These are phyloP conservation scores for Striga hermonthica DNA, from an alignment of 305 asterid genomes.

Conservation along the genomic window DNA sequence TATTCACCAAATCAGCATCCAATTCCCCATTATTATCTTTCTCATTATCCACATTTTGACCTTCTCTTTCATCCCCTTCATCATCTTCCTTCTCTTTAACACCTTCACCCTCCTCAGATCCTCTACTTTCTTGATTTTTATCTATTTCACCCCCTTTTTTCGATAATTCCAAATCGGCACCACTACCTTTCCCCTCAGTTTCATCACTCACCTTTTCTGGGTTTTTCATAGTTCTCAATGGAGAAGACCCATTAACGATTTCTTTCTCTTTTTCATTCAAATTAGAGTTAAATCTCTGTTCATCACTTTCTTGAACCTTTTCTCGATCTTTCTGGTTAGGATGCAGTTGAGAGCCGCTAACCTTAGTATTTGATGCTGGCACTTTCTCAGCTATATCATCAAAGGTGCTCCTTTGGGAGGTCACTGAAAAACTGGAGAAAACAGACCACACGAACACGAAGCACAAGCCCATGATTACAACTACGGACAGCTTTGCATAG, in stretches of 20 bases:
- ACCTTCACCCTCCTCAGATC: constrained; percentile 46
- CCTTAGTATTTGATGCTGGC: constrained; percentile 45
- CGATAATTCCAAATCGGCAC: constrained; percentile 32
- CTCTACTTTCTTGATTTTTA: constrained; percentile 41
- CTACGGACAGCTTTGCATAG: constrained; percentile 61
- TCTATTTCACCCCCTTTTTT: constrained; percentile 33
- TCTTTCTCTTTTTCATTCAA: constrained; percentile 49
- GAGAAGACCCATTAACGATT: constrained; percentile 40
- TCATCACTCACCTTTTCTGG: constrained; percentile 31
- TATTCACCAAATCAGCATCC: constrained; percentile 47
- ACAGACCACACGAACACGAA: constrained; percentile 79
- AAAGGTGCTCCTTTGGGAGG: constrained; percentile 73
- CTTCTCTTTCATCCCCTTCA: constrained; percentile 36
- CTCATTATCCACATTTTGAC: constrained; percentile 19
- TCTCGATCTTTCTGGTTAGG: constrained; percentile 40
- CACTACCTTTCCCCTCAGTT: constrained; percentile 25
- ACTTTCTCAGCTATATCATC: constrained; percentile 78
- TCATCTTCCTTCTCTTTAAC: constrained; percentile 43
- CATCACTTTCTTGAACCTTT: constrained; percentile 36
- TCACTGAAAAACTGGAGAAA: constrained; percentile 69
- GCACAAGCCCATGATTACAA: constrained; percentile 73
- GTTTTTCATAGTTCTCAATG: constrained; percentile 40
- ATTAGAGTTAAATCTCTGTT: constrained; percentile 30
- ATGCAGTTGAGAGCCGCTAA: constrained; percentile 30
- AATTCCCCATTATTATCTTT: too few relatives aligned